Percentiles rank a stretch among this genome's conserved stretches.
phyloP scores from a whole-genome alignment of 139 green algal genomes.

The Chlamydomonas asymmetrica region DNA sequence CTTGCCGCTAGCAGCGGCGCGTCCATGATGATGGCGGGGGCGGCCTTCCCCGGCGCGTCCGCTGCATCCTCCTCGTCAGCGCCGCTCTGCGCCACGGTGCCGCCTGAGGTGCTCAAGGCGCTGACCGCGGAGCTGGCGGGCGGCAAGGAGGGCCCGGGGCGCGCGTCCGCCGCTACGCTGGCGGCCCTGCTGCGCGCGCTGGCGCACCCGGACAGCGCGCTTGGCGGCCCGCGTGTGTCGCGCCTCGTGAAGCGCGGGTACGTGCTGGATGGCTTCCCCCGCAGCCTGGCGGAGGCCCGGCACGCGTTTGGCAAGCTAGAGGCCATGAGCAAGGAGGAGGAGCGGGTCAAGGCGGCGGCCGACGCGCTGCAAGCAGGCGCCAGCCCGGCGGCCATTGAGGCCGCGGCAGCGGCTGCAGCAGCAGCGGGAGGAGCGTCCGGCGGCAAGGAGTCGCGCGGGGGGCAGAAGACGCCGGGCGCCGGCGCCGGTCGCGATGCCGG shows the following conservation, averaged over 20 bases:
- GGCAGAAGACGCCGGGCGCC: background rate
- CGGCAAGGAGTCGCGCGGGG: background rate
- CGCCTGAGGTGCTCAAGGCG: background rate
- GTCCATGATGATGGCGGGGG: background rate
- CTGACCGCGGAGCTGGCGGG: too few species aligned
- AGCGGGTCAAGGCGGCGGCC: constrained; percentile 5
- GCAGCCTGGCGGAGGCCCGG: constrained; percentile 13
- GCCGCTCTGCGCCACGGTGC: background rate
- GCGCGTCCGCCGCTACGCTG: constrained; percentile 32
- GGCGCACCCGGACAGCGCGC: too few species aligned
- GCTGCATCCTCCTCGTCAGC: too few species aligned
- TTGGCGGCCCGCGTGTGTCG: too few species aligned
- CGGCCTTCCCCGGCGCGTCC: background rate
- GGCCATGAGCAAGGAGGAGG: constrained; percentile 22
- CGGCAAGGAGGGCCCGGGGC: constrained; percentile 14
- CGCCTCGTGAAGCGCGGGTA: constrained; percentile 23
- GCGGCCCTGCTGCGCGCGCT: constrained; percentile 27
- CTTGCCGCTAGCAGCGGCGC: background rate
- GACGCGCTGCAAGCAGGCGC: background rate
- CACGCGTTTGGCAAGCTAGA: constrained; percentile 33
- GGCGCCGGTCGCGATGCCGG: too few species aligned
- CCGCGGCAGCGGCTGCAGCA: background rate
- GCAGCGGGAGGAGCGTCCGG: background rate
- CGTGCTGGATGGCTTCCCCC: constrained; percentile 51
- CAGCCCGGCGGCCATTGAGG: background rate